Conservation (phyloP, 805 yeast species). For the Teunomyces tritomae region DNA sequence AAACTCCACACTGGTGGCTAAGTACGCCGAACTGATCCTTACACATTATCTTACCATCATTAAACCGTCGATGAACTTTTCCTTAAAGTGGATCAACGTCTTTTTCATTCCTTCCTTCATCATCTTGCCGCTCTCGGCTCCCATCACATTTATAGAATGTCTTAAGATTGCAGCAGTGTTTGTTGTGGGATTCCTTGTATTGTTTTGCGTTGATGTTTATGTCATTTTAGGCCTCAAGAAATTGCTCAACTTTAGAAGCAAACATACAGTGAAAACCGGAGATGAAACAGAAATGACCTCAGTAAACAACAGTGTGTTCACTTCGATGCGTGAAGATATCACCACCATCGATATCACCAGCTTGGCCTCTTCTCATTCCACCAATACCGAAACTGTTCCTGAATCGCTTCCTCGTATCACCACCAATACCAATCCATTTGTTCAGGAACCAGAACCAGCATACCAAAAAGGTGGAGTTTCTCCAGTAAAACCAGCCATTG, state of each 20-base stretch:
- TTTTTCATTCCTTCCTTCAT: slow-evolving; percentile 79
- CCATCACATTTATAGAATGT: slow-evolving; percentile 65
- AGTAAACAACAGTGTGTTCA: slow-evolving; percentile 14
- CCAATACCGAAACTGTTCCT: background rate
- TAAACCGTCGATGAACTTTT: slow-evolving; percentile 65
- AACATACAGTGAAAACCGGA: slow-evolving; percentile 3
- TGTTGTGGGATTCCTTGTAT: slow-evolving; percentile 54
- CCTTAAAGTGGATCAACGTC: slow-evolving; percentile 73
- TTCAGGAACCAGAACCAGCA: slow-evolving; percentile 8
- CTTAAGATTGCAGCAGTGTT: slow-evolving; percentile 73
- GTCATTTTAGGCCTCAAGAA: slow-evolving; percentile 29
- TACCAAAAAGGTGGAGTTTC: background rate
- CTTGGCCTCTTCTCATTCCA: background rate
- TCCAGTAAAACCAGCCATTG: background rate
- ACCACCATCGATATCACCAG: slow-evolving; percentile 35
- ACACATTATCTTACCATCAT: slow-evolving; percentile 35
- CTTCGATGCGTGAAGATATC: slow-evolving; percentile 32
- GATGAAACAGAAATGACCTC: slow-evolving; percentile 17
- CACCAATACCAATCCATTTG: background rate
- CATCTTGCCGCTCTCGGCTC: slow-evolving; percentile 64
- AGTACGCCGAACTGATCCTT: slow-evolving; percentile 21
- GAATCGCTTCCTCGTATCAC: too few species aligned
- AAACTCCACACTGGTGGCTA: slow-evolving; percentile 8
- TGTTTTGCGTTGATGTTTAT: slow-evolving; percentile 46
- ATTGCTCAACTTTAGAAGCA: slow-evolving; percentile 5